phyloP scores from a whole-genome alignment of 1,284 basidiomycete genomes.

The Sporisorium exsertum region DNA sequence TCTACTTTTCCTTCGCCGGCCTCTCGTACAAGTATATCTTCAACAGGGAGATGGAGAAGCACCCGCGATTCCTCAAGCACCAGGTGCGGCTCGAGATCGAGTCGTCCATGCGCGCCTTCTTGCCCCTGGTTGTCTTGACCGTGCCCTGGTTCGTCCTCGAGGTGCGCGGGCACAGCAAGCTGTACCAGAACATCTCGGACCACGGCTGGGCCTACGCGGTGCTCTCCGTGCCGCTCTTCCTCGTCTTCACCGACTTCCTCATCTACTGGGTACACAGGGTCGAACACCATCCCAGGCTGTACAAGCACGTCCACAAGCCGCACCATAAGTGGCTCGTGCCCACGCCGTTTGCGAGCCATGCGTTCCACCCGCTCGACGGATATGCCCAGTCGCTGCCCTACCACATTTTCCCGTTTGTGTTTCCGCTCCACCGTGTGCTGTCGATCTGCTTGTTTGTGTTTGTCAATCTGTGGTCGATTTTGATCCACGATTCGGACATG shows the following conservation, averaged over 20 bases:
- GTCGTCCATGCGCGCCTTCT: constrained; percentile 81
- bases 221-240: constrained; percentile 73
- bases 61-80: constrained; percentile 90
- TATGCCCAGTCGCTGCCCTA: constrained; percentile 94
- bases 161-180: constrained; percentile 83
- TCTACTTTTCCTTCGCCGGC: constrained; percentile 83
- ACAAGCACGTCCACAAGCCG: constrained; percentile 92
- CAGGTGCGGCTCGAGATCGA: constrained; percentile 85
- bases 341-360: constrained; percentile 94
- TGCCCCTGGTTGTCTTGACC: constrained; percentile 77
- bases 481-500: constrained; percentile 99
- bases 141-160: constrained; percentile 94
- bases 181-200: constrained; percentile 81
- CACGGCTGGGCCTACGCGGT: constrained; percentile 64
- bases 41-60: constrained; percentile 94
- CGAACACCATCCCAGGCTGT: constrained; percentile 86
- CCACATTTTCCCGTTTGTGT: constrained; percentile 89
- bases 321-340: constrained; percentile 99
- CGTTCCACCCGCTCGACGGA: constrained; percentile 96
- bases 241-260: constrained; percentile 88
- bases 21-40: constrained; percentile 86
- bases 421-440: constrained; percentile 80
- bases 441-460: constrained; percentile 68
- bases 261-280: constrained; percentile 96
- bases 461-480: constrained; percentile 67